Conservation (phyloP, 306 rosid genomes). For the Glycine tomentella region DNA sequence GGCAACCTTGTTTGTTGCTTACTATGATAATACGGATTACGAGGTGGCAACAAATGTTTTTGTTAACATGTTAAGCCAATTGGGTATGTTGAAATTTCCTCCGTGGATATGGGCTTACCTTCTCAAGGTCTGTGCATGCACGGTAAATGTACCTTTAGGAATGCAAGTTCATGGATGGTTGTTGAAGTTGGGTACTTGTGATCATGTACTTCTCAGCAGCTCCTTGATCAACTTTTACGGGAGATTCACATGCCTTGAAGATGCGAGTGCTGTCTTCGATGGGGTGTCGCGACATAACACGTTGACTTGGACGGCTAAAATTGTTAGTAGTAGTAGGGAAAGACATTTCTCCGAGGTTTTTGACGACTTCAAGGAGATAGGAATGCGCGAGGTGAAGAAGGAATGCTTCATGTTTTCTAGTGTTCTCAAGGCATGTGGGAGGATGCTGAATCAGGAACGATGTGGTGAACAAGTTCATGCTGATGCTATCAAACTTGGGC, state of each 20-base stretch:
- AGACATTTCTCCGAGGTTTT: constrained; percentile 55
- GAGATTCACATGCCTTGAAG: constrained; percentile 52
- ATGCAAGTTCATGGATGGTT: constrained; percentile 63
- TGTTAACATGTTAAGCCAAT: constrained; percentile 46
- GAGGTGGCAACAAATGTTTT: constrained; percentile 39
- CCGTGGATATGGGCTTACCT: constrained; percentile 59
- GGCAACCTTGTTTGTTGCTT: constrained; percentile 58
- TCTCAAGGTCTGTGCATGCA: constrained; percentile 58
- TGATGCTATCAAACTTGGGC: constrained; percentile 61
- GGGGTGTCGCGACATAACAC: constrained; percentile 45
- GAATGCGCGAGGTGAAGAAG: constrained; percentile 62
- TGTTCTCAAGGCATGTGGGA: constrained; percentile 72
- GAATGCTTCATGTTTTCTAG: constrained; percentile 60
- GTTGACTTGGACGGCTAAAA: constrained; percentile 65
- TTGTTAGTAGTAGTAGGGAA: constrained; percentile 54
- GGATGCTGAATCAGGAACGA: constrained; percentile 50
- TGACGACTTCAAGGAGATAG: constrained; percentile 58
- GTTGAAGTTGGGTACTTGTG: constrained; percentile 50
- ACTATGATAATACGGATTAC: constrained; percentile 47
- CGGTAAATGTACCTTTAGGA: constrained; percentile 54
- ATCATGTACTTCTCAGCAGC: constrained; percentile 52
- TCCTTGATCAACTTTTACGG: constrained; percentile 64
- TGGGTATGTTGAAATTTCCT: constrained; percentile 48
- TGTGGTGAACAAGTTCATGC: constrained; percentile 68
- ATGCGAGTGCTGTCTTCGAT: constrained; percentile 55